Base-by-base conservation (phyloP, 1,139 yeast genomes). In the Arxiozyma bovina region DNA sequence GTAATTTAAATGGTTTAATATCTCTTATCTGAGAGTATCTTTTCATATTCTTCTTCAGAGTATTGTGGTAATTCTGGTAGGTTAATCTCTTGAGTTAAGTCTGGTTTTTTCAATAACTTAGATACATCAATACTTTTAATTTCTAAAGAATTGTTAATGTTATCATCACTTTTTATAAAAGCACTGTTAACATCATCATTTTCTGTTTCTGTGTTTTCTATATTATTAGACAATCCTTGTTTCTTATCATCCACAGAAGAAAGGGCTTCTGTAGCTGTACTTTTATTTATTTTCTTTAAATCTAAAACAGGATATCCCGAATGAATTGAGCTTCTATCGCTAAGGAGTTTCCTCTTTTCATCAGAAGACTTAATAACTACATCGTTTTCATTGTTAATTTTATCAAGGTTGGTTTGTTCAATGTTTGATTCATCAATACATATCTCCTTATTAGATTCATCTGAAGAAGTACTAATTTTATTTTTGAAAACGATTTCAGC, bases 1-100 rank as follows among this genome's bases (percentile, higher is more conserved):
- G 76, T 12, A 85, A 63, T 59, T 81, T 86, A 73, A 86, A 83
- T 0, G 87, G 81, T n/a, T 49, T 15, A 18, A 47, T 54, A 54
- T 27, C 46, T 40, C 50, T 51, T 22, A n/a, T 42, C 22, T 30
- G 34, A 11, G 1, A 48, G 4, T 4, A 40, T 34, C 1, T 23
- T 42, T 40, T 54, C 51, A 20, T 62, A 67, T 1, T 71, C 73
- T 18, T 70, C 71, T 8, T 55, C 51, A 0, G 73, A 55, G 9
- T 61, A 54, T 5, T 58, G 58, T 0, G 79, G 77, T 9, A 73
- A 51, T 0, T 53, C 42, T 1, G 61, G 63, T 11, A 68, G 62
- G 1, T 51, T 44, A 25, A 72, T 63, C 46, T 73, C 78, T 6
- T 63, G 61, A 5, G 61, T 55, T 0, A 73, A 69, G 53, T 70